phyloP scores from a whole-genome alignment of 257 asterid genomes.

The Nicotiana undulata region DNA sequence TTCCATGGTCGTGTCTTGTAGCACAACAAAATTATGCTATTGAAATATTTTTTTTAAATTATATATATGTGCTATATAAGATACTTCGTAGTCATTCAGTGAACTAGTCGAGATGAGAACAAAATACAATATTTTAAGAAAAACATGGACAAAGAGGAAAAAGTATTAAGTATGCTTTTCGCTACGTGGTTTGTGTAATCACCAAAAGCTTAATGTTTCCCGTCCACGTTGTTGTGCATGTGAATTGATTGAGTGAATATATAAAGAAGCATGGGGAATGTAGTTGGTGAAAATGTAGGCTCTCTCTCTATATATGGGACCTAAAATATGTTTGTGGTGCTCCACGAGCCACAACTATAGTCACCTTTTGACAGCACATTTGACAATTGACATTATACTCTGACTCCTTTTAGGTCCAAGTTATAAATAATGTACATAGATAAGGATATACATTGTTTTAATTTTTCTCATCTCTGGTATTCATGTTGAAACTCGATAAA shows the following conservation, averaged over 20 bases:
- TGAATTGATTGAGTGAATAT: neutral
- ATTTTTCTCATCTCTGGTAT: fast-evolving
- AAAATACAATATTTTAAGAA: neutral
- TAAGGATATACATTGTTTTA: neutral
- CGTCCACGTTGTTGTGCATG: slow-evolving; percentile 1
- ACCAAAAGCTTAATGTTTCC: neutral
- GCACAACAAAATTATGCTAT: no score
- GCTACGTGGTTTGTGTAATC: neutral
- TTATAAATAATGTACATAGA: neutral
- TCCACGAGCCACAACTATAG: neutral
- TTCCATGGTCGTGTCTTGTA: no score
- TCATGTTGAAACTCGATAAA: no score
- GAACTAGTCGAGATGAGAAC: neutral
- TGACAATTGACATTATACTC: neutral
- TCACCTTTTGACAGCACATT: neutral
- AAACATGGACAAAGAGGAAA: neutral
- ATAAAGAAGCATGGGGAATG: neutral
- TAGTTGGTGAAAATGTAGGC: neutral
- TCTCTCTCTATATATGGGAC: neutral
- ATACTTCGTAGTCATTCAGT: neutral
- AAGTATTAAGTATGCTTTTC: neutral
- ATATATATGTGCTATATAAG: no score
- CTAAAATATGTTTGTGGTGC: neutral
- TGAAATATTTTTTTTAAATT: no score
- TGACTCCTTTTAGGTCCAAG: neutral